Evolutionary conservation across 176 grass and related monocot genomes (phyloP).

Genomic region (Eragrostis nindensis): DNA sequence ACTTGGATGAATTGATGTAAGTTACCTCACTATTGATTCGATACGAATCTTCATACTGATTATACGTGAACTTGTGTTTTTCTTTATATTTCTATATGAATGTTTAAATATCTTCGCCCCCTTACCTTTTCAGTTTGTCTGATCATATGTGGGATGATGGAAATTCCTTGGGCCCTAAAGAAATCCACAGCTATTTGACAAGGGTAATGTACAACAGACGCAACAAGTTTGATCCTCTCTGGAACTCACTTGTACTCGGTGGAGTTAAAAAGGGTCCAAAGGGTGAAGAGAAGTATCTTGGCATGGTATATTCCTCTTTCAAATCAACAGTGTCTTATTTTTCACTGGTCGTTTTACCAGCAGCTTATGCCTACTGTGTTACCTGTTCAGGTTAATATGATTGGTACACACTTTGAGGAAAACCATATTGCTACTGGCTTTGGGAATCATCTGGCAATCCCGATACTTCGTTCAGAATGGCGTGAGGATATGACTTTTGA

Average conservation of each 20-base stretch:
- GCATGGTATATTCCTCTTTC: conserved; percentile 60
- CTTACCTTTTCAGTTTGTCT: conserved; percentile 57
- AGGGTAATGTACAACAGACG: conserved; percentile 95
- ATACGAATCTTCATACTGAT: conserved; percentile 11
- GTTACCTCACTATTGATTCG: conserved; percentile 11
- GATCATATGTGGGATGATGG: conserved; percentile 99
- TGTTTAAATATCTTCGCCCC: not conserved
- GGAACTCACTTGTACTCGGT: conserved; percentile 92
- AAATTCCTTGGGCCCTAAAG: conserved; percentile 96
- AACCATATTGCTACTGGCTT: conserved; percentile 95
- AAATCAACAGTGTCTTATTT: not conserved
- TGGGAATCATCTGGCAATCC: conserved; percentile 93
- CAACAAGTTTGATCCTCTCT: conserved; percentile 98
- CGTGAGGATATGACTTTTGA: conserved; percentile 92
- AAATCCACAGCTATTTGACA: conserved; percentile 88
- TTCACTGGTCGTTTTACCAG: conserved; percentile 3
- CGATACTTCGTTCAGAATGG: conserved; percentile 94
- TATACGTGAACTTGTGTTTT: conserved; percentile 11
- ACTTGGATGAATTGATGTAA: conserved; percentile 96
- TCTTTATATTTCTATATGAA: not conserved
- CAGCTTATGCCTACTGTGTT: conserved; percentile 20
- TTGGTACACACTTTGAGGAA: conserved; percentile 98
- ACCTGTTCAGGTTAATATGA: conserved; percentile 78
- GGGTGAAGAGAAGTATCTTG: conserved; percentile 90
- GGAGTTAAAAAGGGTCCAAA: conserved; percentile 91